These are phyloP conservation scores for Viridothelium virens DNA, from an alignment of 495 filamentous ascomycete genomes.

Conservation along the genomic window DNA sequence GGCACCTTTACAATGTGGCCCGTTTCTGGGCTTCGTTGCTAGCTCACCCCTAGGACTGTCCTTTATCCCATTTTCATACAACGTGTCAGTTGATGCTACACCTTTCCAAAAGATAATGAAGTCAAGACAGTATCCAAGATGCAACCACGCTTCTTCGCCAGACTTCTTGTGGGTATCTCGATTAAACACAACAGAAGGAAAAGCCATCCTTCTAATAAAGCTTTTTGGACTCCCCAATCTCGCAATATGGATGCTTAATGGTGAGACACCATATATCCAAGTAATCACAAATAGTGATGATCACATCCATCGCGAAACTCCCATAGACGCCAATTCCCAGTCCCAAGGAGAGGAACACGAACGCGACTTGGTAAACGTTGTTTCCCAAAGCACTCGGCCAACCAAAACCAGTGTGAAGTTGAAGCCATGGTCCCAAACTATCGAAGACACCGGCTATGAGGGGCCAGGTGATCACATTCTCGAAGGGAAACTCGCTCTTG, in stretches of 20 bases:
- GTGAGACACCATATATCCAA: slow-evolving; percentile 97
- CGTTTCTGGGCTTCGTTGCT: too few relatives aligned
- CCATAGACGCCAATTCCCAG: slow-evolving; percentile 79
- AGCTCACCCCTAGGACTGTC: too few relatives aligned
- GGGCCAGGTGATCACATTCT: slow-evolving; percentile 66
- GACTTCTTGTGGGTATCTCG: not conserved
- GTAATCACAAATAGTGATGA: slow-evolving; percentile 94
- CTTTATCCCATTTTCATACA: too few relatives aligned
- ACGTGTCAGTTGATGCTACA: too few relatives aligned
- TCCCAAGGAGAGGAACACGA: slow-evolving; percentile 76
- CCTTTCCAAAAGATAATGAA: too few relatives aligned
- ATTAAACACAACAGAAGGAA: not conserved
- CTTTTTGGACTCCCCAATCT: slow-evolving; percentile 29
- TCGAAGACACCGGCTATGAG: slow-evolving; percentile 69
- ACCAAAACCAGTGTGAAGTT: slow-evolving; percentile 52
- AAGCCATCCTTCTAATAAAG: not conserved
- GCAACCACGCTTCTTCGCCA: too few relatives aligned
- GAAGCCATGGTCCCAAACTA: slow-evolving; percentile 59
- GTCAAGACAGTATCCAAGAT: too few relatives aligned
- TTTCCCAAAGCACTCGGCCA: slow-evolving; percentile 74
- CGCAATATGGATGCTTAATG: slow-evolving; percentile 65
- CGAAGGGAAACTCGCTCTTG: slow-evolving; percentile 75
- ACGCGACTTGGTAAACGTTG: slow-evolving; percentile 72
- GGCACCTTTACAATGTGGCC: too few relatives aligned
- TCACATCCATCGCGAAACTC: slow-evolving; percentile 91